These are phyloP conservation scores for Pisolithus tinctorius DNA, from an alignment of 768 basidiomycete species.

Conservation along the genomic window DNA sequence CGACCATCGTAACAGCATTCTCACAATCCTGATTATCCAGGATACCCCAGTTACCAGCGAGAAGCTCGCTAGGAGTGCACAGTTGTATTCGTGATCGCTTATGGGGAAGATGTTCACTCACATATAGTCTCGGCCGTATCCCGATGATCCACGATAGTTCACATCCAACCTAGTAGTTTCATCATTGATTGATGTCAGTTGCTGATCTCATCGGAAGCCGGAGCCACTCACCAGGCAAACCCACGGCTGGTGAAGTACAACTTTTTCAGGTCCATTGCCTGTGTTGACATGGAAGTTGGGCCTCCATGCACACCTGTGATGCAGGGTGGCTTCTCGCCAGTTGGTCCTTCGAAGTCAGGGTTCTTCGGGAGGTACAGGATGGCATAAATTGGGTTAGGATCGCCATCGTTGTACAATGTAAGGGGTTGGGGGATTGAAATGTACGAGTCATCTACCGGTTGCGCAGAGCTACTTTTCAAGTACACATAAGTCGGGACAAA, in stretches of 20 bases:
- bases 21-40: conserved; percentile 44
- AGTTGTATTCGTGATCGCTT: background rate
- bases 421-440: conserved; percentile 9
- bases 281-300: conserved; percentile 44
- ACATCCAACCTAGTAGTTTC: conserved; percentile 42
- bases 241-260: conserved; percentile 66
- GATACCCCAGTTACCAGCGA: conserved; percentile 29
- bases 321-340: conserved; percentile 57
- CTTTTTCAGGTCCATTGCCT: conserved; percentile 43
- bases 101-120: background rate
- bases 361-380: conserved; percentile 60
- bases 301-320: conserved; percentile 64
- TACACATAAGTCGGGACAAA: no score
- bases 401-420: conserved; percentile 2
- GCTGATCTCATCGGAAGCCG: background rate
- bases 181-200: background rate
- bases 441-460: background rate
- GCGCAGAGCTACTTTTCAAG: no score
- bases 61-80: conserved; percentile 30
- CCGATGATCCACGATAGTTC: no score
- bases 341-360: conserved; percentile 44
- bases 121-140: no score
- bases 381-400: conserved; percentile 35
- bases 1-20: conserved; percentile 31
- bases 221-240: conserved; percentile 53